Base-by-base conservation (phyloP, 495 filamentous ascomycete species). In the Podospora fimiseda region DNA sequence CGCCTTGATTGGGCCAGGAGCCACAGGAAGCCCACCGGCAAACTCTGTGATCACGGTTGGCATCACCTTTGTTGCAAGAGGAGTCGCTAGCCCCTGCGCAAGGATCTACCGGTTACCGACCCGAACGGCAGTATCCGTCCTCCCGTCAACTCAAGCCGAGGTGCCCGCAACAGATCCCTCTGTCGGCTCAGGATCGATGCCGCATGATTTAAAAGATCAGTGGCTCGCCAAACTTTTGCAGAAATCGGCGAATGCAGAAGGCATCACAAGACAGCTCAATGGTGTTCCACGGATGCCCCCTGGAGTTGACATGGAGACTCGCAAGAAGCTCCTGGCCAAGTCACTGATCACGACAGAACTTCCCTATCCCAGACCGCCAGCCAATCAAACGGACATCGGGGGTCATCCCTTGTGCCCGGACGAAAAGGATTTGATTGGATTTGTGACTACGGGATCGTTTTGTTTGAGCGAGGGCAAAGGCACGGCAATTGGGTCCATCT, bases 401-500 rank as follows among this genome's bases (percentile, higher is more conserved):
- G 75, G 76, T 0, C 81, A 88, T 52, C 81, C 88, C 0, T 62
- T 79, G 1, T 80, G 88, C 4, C 93, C 93, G 0, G 68, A 71
- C 1, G 86, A 87, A 54, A 75, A 79, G 13, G 89, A 96, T 61
- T 72, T 96, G 23, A 86, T 98, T 37, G 93, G 93, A 0, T 98
- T 95, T 64, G 84, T 96, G 18, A 96, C 90, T 19, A 87, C 84
- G 2, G 93, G 92, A 2, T 85, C 87, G 46, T 96, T 85, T 57
- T 87, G 87, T 57, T 74, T 96, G 2, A 82, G 81, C 5, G 81
- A 90, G 52, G 93, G 92, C 1, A 78, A 76, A 60, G 85, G 83
- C 0, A 83, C 84, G 19, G 91, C 84, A 0, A 76, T 98, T 52
- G 93, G 88, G 0, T 83, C 78, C 15, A 67, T 96, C 18, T 69